phyloP scores from a whole-genome alignment of 768 basidiomycete genomes.

The Boletales sp. region DNA sequence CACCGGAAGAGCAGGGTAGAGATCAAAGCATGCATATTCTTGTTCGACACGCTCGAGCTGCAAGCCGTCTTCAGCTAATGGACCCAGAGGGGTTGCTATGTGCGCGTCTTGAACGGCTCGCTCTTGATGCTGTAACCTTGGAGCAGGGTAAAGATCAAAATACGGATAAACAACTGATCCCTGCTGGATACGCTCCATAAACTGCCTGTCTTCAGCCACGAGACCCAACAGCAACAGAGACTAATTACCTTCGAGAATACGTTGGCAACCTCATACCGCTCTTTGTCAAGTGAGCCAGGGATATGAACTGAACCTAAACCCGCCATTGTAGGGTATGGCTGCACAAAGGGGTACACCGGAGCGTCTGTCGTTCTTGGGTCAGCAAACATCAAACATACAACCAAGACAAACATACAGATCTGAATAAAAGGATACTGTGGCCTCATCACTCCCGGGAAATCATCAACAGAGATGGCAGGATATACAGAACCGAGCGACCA shows the following conservation, averaged over 20 bases:
- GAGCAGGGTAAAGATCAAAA: constrained; percentile 21
- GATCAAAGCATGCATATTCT: constrained; percentile 23
- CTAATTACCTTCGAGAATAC: constrained; percentile 12
- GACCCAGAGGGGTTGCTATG: neutral
- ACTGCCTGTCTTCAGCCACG: constrained; percentile 5
- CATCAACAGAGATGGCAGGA: constrained; percentile 8
- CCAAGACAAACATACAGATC: constrained; percentile 19
- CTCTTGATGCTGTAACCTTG: neutral
- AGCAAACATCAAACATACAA: neutral
- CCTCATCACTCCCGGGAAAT: neutral
- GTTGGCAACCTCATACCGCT: neutral
- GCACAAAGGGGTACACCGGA: constrained; percentile 14
- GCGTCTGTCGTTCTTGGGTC: constrained; percentile 7
- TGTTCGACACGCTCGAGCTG: neutral
- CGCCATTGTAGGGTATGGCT: neutral
- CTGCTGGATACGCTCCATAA: neutral
- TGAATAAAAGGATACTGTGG: constrained; percentile 21
- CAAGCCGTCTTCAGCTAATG: constrained; percentile 1
- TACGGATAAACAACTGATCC: constrained; percentile 20
- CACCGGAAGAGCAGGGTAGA: constrained; percentile 11
- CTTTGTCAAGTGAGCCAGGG: constrained; percentile 8
- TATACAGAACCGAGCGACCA: constrained; percentile 25
- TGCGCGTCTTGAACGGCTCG: neutral
- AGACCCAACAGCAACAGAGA: neutral
- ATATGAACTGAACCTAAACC: neutral